These are phyloP conservation scores for Cercospora nicotianae DNA, from an alignment of 2,329 filamentous ascomycete genomes.

Conservation along the genomic window DNA sequence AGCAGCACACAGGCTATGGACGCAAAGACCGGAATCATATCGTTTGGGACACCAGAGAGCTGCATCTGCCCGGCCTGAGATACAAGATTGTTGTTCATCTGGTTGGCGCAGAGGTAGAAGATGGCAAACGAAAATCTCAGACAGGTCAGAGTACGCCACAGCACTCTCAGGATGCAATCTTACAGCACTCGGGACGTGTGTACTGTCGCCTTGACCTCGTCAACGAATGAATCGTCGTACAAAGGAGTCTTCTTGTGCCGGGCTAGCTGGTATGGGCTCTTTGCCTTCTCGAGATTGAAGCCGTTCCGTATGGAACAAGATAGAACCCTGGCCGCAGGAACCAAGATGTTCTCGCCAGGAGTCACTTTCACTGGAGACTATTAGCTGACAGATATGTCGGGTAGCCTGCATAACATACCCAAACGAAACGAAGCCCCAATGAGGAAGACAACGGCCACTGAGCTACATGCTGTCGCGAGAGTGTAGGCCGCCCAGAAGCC, in stretches of 20 bases:
- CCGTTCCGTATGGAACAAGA: conserved; percentile 10
- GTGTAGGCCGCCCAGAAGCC: conserved; percentile 19
- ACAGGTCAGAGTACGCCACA: conserved; percentile 22
- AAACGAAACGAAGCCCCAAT: neutral
- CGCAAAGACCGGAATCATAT: conserved; percentile 35
- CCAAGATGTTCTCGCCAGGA: conserved; percentile 15
- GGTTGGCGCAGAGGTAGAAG: conserved; percentile 43
- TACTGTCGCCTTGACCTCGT: conserved; percentile 30
- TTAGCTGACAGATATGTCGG: neutral
- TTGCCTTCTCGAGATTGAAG: conserved; percentile 11
- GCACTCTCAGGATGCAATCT: neutral
- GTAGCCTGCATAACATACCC: neutral
- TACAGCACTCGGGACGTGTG: conserved; percentile 19
- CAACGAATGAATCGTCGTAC: conserved; percentile 36
- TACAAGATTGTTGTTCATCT: conserved; percentile 43
- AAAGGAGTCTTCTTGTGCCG: neutral
- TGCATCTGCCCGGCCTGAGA: conserved; percentile 42
- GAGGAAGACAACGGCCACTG: neutral
- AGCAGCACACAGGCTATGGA: conserved; percentile 18
- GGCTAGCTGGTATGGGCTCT: conserved; percentile 7
- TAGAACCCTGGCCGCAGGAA: conserved; percentile 13
- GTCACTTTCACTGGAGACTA: conserved; percentile 11
- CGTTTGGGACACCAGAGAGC: conserved; percentile 39
- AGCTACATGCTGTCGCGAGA: conserved; percentile 12
- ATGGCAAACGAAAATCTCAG: conserved; percentile 37